phyloP scores from a whole-genome alignment of 208 protist genomes.

The Trypanosoma brucei region DNA sequence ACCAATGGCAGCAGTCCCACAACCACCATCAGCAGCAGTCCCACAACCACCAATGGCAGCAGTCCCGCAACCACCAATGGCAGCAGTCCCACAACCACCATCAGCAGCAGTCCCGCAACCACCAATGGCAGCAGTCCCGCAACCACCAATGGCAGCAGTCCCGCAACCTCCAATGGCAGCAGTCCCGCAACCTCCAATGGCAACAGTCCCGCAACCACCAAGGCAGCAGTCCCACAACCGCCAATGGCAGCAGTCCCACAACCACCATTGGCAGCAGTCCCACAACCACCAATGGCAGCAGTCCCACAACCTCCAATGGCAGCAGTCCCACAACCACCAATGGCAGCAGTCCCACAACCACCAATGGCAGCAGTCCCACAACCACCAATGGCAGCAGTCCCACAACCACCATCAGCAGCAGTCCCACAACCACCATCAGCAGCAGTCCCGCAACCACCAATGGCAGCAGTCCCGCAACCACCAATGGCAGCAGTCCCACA shows the following conservation, averaged over 20 bases:
- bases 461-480: constrained; percentile 1
- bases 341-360: constrained; percentile 14
- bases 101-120: constrained; percentile 8
- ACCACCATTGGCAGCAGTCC: background rate
- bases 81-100: constrained; percentile 3
- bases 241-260: background rate
- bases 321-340: background rate
- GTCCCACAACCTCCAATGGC: constrained; percentile 8
- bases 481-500: background rate
- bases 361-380: constrained; percentile 8
- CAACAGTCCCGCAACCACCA: constrained; percentile 8
- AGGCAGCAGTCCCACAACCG: background rate
- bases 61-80: constrained; percentile 8
- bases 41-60: constrained; percentile 6
- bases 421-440: constrained; percentile 2
- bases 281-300: constrained; percentile 3
- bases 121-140: constrained; percentile 3
- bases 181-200: constrained; percentile 1
- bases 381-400: background rate
- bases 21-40: background rate
- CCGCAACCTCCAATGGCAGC: constrained; percentile 15
- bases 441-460: background rate
- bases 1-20: background rate
- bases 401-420: constrained; percentile 7
- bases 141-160: background rate